These are phyloP conservation scores for Thuja plicata DNA, from an alignment of 83 land plant species.

Conservation along the genomic window DNA sequence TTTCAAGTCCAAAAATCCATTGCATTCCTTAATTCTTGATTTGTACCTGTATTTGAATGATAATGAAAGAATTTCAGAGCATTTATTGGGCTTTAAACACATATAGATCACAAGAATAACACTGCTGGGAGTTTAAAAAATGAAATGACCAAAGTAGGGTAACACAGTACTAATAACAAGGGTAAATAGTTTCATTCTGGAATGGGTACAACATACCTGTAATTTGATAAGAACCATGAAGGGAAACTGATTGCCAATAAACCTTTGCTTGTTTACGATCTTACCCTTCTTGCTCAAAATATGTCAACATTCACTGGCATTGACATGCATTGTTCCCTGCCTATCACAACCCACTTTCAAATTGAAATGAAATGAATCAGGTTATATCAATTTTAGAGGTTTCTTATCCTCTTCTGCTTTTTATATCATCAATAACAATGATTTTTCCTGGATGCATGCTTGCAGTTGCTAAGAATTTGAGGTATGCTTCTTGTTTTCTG, in stretches of 20 bases:
- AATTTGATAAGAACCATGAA: slow-evolving; percentile 72
- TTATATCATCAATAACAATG: neutral
- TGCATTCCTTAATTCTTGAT: too few species aligned
- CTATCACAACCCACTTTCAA: neutral
- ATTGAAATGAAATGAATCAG: neutral
- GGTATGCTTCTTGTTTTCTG: neutral
- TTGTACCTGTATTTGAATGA: too few species aligned
- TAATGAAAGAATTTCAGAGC: too few species aligned
- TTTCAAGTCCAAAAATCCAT: too few species aligned
- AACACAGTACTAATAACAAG: too few species aligned
- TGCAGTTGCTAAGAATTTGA: neutral
- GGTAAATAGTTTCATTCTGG: too few species aligned
- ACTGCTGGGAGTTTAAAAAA: too few species aligned
- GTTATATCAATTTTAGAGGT: neutral
- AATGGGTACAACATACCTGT: too few species aligned
- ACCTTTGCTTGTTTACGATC: slow-evolving; percentile 58
- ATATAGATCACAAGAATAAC: too few species aligned
- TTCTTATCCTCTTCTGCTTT: neutral
- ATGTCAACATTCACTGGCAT: slow-evolving; percentile 57
- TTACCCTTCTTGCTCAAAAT: slow-evolving; percentile 77
- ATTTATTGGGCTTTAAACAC: too few species aligned
- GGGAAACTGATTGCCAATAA: slow-evolving; percentile 71
- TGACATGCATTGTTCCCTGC: neutral
- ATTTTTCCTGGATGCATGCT: neutral
- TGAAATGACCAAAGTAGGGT: too few species aligned